Conservation (phyloP, 768 basidiomycete genomes). For the Tylopilus sp. region DNA sequence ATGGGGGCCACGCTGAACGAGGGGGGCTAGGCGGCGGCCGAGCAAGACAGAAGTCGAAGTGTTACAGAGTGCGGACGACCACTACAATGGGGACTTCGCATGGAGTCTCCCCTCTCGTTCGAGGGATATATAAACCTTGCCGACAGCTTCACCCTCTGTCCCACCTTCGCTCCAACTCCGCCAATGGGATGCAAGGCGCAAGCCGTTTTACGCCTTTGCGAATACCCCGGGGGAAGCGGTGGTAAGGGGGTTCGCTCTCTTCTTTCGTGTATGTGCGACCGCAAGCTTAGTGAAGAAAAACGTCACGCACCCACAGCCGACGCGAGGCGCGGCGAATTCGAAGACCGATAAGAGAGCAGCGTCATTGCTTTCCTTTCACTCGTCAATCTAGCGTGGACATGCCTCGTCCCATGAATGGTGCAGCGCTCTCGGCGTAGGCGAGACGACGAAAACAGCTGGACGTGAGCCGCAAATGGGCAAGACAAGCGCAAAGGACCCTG, state of each 20-base stretch:
- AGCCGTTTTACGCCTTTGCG: conserved; percentile 10
- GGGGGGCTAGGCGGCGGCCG: neutral
- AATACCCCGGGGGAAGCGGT: conserved; percentile 10
- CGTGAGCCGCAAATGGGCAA: neutral
- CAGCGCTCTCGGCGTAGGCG: neutral
- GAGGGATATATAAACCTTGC: conserved; percentile 19
- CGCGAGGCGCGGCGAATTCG: conserved; percentile 5
- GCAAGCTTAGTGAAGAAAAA: neutral
- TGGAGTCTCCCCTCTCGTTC: conserved; percentile 9
- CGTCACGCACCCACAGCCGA: neutral
- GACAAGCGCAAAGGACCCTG: neutral
- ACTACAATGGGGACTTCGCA: neutral
- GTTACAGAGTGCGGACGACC: neutral
- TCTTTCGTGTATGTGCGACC: neutral
- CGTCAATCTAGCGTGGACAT: neutral
- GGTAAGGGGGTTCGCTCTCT: neutral
- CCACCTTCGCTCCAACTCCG: conserved; percentile 24
- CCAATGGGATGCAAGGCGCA: conserved; percentile 18
- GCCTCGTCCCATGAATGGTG: neutral
- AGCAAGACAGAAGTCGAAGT: neutral
- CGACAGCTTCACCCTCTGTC: neutral
- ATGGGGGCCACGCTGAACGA: neutral
- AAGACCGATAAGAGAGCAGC: neutral
- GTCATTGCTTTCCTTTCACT: neutral
- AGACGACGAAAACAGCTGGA: neutral